Evolutionary conservation across 2,329 filamentous ascomycete genomes (phyloP), one percentile per base, ranked within the genome.

Genomic region (Chaetomium olivaceum): DNA sequence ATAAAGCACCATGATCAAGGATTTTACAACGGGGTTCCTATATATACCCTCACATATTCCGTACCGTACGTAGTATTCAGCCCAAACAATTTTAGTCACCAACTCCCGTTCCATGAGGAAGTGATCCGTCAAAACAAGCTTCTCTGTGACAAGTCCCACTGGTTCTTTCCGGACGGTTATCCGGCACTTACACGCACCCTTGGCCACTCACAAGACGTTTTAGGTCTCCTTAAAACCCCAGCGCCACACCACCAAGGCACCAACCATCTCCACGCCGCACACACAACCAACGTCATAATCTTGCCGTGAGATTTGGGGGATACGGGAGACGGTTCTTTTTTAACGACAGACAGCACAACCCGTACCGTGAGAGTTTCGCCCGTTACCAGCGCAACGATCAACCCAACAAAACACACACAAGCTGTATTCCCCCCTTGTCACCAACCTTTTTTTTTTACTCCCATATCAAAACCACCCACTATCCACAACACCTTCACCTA

Each of bases 81-180:
- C 19, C 2, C 11, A 27, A 3, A 51, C 12, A n/a, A 23, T 51
- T 9, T 23, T 4, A 14, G 21, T 16, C 16, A 27, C 21, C 12
- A 27, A 21, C 11, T 33, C 1, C 7, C 39, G 3, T 8, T 9
- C 43, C 23, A 19, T 9, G 11, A 19, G n/a, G 43, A 59, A 48
- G 57, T 59, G 25, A 29, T 23, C 25, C 39, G 58, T 54, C 48
- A n/a, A 54, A 61, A 61, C 58, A 61, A 61, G 58, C 31, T 52
- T 36, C 19, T 19, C 58, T 50, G 33, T 36, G 39, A 39, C 27
- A 52, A 21, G 31, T 27, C 23, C 14, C 23, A 54, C 51, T 27
- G 25, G 4, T 4, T 23, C 9, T 3, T 14, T 11, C 5, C 16
- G 9, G 14, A 19, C 58, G 58, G 58, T 27, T 61, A 52, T 61